phyloP scores from a whole-genome alignment of 345 rosid genomes.

The Lumnitzera racemosa region DNA sequence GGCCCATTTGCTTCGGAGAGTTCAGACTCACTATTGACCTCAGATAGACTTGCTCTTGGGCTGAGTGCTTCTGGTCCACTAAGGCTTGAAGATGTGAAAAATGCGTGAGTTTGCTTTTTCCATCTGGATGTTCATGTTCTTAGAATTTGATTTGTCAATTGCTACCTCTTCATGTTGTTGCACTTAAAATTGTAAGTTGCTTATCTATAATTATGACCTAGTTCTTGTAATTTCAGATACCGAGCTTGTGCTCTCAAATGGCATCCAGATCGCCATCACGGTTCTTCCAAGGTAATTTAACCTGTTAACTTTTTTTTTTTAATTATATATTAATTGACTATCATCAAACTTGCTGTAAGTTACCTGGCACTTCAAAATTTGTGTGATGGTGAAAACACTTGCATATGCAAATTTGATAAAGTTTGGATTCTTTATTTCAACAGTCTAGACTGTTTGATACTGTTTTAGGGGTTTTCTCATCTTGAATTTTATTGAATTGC shows the following conservation, averaged over 20 bases:
- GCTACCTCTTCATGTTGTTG: background rate
- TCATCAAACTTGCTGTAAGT: too few relatives aligned
- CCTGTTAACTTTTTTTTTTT: background rate
- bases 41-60: slow-evolving; percentile 77
- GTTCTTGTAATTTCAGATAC: slow-evolving; percentile 35
- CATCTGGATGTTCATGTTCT: too few relatives aligned
- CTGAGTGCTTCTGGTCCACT: slow-evolving; percentile 66
- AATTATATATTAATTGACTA: background rate
- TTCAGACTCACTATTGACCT: slow-evolving; percentile 37
- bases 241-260: slow-evolving; percentile 82
- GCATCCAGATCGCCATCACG: slow-evolving; percentile 93
- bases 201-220: background rate
- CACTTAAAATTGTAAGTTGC: background rate
- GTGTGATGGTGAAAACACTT: background rate
- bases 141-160: background rate
- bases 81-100: slow-evolving; percentile 69
- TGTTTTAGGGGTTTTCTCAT: background rate
- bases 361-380: too few relatives aligned
- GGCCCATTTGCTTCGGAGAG: slow-evolving; percentile 45
- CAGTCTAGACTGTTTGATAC: background rate
- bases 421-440: background rate
- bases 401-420: background rate
- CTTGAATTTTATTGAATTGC: background rate
- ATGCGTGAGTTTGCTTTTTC: slow-evolving; percentile 48
- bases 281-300: slow-evolving; percentile 61